Evolutionary conservation across 345 rosid species (phyloP).

Genomic region (Eucalyptus erythrocorys): DNA sequence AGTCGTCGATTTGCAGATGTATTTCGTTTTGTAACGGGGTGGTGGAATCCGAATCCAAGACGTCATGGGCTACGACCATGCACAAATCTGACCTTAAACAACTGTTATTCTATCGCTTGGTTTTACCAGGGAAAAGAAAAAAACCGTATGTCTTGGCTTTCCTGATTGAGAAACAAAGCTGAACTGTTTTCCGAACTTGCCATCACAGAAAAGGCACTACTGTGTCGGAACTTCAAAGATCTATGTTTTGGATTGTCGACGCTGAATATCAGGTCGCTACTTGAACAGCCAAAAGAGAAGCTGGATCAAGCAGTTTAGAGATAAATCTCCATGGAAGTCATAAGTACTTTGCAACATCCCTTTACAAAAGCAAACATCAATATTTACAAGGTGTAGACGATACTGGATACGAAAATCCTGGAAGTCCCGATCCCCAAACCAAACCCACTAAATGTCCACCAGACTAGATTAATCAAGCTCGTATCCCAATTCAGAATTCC

Average conservation of each 20-base stretch:
- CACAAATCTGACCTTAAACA: not conserved
- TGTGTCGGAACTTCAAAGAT: not conserved
- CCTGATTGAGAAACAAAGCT: not conserved
- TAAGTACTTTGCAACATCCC: not conserved
- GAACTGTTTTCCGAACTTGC: not conserved
- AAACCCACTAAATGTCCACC: not conserved
- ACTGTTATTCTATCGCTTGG: not conserved
- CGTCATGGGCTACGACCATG: not conserved
- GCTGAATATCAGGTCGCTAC: not conserved
- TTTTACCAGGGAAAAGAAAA: not conserved
- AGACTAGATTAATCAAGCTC: not conserved
- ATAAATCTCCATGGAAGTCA: not conserved
- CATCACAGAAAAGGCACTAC: not conserved
- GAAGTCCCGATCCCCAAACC: not conserved
- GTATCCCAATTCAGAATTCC: not conserved
- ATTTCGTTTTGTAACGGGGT: not conserved
- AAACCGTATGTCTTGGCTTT: not conserved
- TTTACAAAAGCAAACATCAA: not conserved
- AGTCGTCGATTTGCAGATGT: not conserved
- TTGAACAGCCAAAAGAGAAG: not conserved
- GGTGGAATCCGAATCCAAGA: not conserved
- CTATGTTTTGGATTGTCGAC: not conserved
- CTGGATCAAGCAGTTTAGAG: not conserved
- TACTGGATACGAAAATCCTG: not conserved
- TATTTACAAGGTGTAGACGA: not conserved